phyloP scores from a whole-genome alignment of 192 early-diverging fungal species.

The Entomortierella lignicola region DNA sequence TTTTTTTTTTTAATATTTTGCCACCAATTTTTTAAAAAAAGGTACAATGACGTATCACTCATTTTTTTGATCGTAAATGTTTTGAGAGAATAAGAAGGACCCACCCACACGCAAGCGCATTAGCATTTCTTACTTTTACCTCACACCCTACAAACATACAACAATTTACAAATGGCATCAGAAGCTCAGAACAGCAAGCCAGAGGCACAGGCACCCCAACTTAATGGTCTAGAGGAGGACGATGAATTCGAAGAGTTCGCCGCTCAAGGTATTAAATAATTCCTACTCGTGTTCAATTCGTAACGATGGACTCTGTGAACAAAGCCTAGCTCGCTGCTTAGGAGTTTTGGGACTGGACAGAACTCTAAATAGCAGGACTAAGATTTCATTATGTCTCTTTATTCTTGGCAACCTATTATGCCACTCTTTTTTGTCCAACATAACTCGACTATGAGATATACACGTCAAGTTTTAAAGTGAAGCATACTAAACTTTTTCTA shows the following conservation, averaged over 20 bases:
- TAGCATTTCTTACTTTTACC: background rate
- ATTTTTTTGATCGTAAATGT: background rate
- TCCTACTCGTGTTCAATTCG: background rate
- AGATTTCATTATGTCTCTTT: too few relatives aligned
- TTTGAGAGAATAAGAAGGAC: background rate
- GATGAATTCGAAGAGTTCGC: slow-evolving; percentile 96
- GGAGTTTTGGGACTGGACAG: too few relatives aligned
- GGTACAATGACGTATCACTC: too few relatives aligned
- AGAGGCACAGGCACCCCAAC: slow-evolving; percentile 59
- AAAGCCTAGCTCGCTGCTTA: too few relatives aligned
- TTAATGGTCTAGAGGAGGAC: slow-evolving; percentile 86
- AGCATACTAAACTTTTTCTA: background rate
- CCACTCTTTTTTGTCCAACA: too few relatives aligned
- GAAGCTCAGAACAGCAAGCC: slow-evolving; percentile 23
- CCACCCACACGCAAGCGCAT: slow-evolving; percentile 1
- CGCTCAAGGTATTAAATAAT: slow-evolving; percentile 79
- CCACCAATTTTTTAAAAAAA: slow-evolving; percentile 26
- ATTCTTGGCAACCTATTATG: too few relatives aligned
- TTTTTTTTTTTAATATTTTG: slow-evolving; percentile 7
- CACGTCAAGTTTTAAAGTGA: background rate
- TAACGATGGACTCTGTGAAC: too few relatives aligned
- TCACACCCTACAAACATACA: background rate
- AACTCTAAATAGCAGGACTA: too few relatives aligned
- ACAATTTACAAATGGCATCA: slow-evolving; percentile 36
- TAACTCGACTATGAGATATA: too few relatives aligned